A percentile compares a stretch with the other conserved stretches of the same genome.
phyloP scores from a whole-genome alignment of 73 alveolate species.

The Symbiodinium natans region DNA sequence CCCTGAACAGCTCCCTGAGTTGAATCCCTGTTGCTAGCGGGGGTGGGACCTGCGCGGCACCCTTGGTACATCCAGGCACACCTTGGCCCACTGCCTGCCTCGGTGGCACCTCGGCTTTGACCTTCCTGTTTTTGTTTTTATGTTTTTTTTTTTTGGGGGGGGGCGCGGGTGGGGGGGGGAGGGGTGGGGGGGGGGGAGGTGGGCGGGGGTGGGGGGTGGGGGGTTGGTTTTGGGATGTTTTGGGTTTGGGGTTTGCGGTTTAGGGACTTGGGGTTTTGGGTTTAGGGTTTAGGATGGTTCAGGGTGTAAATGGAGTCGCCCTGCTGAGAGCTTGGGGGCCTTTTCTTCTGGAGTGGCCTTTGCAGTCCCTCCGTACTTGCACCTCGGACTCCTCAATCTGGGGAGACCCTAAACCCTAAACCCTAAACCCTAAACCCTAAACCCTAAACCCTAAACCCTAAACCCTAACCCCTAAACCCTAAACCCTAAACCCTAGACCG shows the following conservation, averaged over 20 bases:
- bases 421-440: no score
- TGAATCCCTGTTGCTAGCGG: no score
- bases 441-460: no score
- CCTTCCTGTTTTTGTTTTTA: not conserved
- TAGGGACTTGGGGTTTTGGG: not conserved
- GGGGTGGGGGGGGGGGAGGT: not conserved
- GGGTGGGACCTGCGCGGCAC: not conserved
- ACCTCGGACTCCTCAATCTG: no score
- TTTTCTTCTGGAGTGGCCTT: no score
- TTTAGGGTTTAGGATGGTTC: no score
- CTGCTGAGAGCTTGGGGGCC: no score
- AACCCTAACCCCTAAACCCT: not conserved
- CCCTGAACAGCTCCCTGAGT: no score
- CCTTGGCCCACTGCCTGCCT: not conserved
- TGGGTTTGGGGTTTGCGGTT: not conserved
- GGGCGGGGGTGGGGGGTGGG: not conserved
- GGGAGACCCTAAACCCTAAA: no score
- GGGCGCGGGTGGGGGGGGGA: not conserved
- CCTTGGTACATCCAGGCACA: not conserved
- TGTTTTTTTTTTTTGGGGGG: not conserved
- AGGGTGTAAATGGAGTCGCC: no score
- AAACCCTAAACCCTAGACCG: not conserved
- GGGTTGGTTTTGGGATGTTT: not conserved
- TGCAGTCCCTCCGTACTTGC: no score
- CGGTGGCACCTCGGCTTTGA: not conserved